A percentile compares a stretch with the other conserved stretches of the same genome.
Evolutionary conservation across 1,139 yeast genomes (phyloP).

Genomic region (Lodderomyces pseudojiufengensis): DNA sequence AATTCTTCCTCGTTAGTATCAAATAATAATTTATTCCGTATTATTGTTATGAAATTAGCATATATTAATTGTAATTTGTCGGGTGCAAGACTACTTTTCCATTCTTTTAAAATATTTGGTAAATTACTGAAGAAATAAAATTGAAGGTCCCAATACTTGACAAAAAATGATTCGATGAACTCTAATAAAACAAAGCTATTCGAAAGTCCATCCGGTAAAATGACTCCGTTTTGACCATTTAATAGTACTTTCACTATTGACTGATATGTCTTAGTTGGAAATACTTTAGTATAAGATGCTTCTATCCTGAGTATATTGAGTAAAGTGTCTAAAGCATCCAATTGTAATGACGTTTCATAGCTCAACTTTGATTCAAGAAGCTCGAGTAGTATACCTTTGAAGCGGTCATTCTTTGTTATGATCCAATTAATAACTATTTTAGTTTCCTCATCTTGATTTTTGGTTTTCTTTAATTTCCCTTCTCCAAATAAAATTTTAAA

Average conservation of each 20-base stretch:
- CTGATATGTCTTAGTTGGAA: conserved; percentile 57
- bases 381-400: conserved; percentile 42
- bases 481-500: conserved; percentile 55
- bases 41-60: conserved; percentile 38
- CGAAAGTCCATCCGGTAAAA: conserved; percentile 44
- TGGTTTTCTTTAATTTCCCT: conserved; percentile 40
- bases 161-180: conserved; percentile 49
- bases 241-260: conserved; percentile 46
- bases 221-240: conserved; percentile 33
- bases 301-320: conserved; percentile 65
- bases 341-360: conserved; percentile 43
- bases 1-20: conserved; percentile 21
- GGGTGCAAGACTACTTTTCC: conserved; percentile 18
- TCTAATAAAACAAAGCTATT: conserved; percentile 57
- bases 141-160: conserved; percentile 61
- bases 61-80: conserved; percentile 24
- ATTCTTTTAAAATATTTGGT: conserved; percentile 19
- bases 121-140: conserved; percentile 51
- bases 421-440: conserved; percentile 59
- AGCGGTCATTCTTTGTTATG: conserved; percentile 54
- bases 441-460: conserved; percentile 50
- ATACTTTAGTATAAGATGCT: conserved; percentile 51
- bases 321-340: conserved; percentile 61
- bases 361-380: conserved; percentile 33
- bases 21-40: conserved; percentile 29